Percentiles rank a stretch among this genome's conserved stretches.
Evolutionary conservation across 2,329 filamentous ascomycete species (phyloP).

Genomic region (Sporothrix pallida): DNA sequence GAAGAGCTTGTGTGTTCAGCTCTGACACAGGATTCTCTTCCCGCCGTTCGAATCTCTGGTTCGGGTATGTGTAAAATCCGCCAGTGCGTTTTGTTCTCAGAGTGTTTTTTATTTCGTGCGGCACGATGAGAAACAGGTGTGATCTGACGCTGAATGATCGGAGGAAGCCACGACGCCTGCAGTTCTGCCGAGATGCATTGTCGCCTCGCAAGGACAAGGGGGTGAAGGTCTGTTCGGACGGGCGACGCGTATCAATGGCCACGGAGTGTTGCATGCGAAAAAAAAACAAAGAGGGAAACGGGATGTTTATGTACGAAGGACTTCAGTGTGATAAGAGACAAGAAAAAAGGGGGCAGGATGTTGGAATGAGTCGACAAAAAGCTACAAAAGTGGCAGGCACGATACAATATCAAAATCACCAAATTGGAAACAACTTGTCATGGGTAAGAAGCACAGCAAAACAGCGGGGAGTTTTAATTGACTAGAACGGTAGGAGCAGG

Average conservation of each 20-base stretch:
- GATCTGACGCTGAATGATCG: conserved; percentile 14
- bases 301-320: neutral
- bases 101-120: neutral
- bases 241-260: neutral
- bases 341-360: neutral
- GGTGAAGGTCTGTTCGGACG: neutral
- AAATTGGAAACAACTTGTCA: conserved; percentile 1
- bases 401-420: neutral
- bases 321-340: neutral
- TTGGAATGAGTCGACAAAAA: neutral
- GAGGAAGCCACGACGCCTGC: neutral
- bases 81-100: conserved; percentile 7
- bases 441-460: neutral
- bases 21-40: no score
- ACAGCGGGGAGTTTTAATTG: neutral
- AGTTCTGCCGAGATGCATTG: conserved; percentile 26
- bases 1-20: no score
- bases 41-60: neutral
- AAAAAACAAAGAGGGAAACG: neutral
- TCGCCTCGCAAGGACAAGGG: neutral
- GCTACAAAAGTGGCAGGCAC: neutral
- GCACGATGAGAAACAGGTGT: neutral
- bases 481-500: neutral
- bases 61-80: conserved; percentile 22
- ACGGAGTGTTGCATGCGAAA: neutral